These are phyloP conservation scores for Ambrosiella xylebori DNA, from an alignment of 2,329 filamentous ascomycete genomes.

Conservation along the genomic window DNA sequence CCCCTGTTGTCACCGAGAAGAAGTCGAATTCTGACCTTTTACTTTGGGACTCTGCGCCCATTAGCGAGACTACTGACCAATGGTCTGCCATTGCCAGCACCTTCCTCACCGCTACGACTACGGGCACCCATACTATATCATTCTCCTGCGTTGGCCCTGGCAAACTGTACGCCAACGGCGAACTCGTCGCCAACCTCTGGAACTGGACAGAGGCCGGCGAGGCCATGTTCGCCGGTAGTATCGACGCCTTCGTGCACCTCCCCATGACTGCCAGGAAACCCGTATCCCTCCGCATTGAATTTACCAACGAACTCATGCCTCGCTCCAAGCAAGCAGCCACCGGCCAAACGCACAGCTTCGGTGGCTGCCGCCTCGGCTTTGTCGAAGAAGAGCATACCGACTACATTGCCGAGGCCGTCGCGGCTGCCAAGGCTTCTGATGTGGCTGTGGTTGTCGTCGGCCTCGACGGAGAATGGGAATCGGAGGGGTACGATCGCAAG, in stretches of 20 bases:
- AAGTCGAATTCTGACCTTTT: slow-evolving; percentile 50
- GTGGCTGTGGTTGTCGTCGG: slow-evolving; percentile 53
- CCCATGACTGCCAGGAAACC: slow-evolving; percentile 41
- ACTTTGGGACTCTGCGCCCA: slow-evolving; percentile 52
- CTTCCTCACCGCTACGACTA: slow-evolving; percentile 37
- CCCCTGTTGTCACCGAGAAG: slow-evolving; percentile 37
- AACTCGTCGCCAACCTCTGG: slow-evolving; percentile 46
- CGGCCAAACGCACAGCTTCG: slow-evolving; percentile 46
- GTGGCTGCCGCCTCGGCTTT: slow-evolving; percentile 55
- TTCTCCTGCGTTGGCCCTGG: slow-evolving; percentile 52
- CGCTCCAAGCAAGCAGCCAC: slow-evolving; percentile 39
- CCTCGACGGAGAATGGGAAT: slow-evolving; percentile 59
- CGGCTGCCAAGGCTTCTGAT: slow-evolving; percentile 43
- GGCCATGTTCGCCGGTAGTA: slow-evolving; percentile 52
- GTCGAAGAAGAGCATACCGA: slow-evolving; percentile 46
- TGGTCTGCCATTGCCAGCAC: slow-evolving; percentile 49
- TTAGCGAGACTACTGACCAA: slow-evolving; percentile 39
- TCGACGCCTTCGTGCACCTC: slow-evolving; percentile 44
- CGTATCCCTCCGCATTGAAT: slow-evolving; percentile 45
- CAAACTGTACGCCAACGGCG: slow-evolving; percentile 40
- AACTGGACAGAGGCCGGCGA: slow-evolving; percentile 53
- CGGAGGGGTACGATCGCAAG: slow-evolving; percentile 56
- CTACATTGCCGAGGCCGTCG: slow-evolving; percentile 47
- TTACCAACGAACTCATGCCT: slow-evolving; percentile 49
- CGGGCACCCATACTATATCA: slow-evolving; percentile 47